Evolutionary conservation across 352 stramenopile genomes (phyloP).

Genomic region (Pythium oligandrum): DNA sequence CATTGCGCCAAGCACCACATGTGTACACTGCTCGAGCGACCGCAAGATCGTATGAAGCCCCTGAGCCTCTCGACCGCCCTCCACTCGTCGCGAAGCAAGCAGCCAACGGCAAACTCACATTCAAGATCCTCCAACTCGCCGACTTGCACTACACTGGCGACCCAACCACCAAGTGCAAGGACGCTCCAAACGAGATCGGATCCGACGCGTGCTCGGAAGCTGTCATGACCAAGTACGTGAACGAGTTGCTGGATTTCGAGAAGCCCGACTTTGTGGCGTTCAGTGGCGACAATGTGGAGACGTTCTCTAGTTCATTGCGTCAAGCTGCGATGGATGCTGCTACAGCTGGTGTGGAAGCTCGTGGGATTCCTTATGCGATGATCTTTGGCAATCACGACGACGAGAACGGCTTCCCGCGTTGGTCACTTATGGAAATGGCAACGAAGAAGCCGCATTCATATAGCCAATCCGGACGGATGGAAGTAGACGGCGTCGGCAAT

Average conservation of each 20-base stretch:
- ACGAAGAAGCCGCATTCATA: constrained; percentile 36
- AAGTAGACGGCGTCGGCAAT: constrained; percentile 58
- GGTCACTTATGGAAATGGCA: constrained; percentile 33
- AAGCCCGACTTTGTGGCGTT: constrained; percentile 67
- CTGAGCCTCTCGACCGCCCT: not conserved
- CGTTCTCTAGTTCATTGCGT: constrained; percentile 16
- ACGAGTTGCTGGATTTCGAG: constrained; percentile 50
- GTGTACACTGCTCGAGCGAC: not conserved
- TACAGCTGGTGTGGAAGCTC: constrained; percentile 28
- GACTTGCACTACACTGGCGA: constrained; percentile 60
- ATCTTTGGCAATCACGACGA: constrained; percentile 71
- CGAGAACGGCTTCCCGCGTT: constrained; percentile 30
- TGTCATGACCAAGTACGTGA: constrained; percentile 45
- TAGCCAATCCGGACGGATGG: constrained; percentile 33
- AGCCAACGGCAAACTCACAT: constrained; percentile 22
- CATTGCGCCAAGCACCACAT: no score
- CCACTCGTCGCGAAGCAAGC: constrained; percentile 14
- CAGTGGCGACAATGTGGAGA: constrained; percentile 57
- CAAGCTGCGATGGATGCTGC: constrained; percentile 33
- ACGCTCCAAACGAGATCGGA: constrained; percentile 13
- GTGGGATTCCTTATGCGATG: constrained; percentile 45
- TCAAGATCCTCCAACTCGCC: constrained; percentile 65
- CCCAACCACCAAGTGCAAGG: constrained; percentile 23
- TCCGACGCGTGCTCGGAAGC: constrained; percentile 33
- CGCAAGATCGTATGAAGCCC: no score